Evolutionary conservation across 306 rosid genomes (phyloP), one percentile per base, ranked within the genome.

Genomic region (Oemleria cerasiformis): DNA sequence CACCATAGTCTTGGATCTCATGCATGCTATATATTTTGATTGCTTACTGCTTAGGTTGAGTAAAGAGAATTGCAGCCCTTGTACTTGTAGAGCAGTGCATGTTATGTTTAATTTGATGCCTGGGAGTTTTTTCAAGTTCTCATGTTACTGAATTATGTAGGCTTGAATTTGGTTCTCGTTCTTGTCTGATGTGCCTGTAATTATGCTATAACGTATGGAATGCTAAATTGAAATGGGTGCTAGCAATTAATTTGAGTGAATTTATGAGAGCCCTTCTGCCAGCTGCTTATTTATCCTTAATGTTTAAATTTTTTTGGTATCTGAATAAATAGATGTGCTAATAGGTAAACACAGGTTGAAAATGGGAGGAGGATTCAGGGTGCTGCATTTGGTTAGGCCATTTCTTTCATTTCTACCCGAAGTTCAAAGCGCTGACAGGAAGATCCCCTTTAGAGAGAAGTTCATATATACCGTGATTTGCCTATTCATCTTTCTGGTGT

Each of bases 291-390:
- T 55, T 55, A 23, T 55, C 13, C 38, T 21, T 21, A 16, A 9
- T 21, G 5, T 55, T 55, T 30, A 30, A 30, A 30, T 30, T 30
- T 30, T 30, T 30, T 30, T 30, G 36, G 36, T 30, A n/a, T 54
- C 4, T 8, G 23, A 4, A 5, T 42, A 20, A 5, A 43, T 7
- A 43, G 20, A 65, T 65, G 70, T 65, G 55, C 21, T 65, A 43
- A 65, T 43, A 16, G 47, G 34, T 65, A 19, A 36, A 44, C 47
- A n/a, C 69, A 43, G 42, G 25, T 49, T 39, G 40, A 86, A 82
- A 63, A 92, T 92, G 98, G 89, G 92, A 51, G 95, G 95, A 71
- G 95, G 90, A 17, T 92, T 90, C 84, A 82, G 89, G 63, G 96
- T 88, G 36, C 92, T 92, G 71, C 92, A 92, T 85, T 63, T 92